A percentile compares a stretch with the other conserved stretches of the same genome.
Evolutionary conservation across 129 eudicot species (phyloP).

Genomic region (Oenanthe sinensis): DNA sequence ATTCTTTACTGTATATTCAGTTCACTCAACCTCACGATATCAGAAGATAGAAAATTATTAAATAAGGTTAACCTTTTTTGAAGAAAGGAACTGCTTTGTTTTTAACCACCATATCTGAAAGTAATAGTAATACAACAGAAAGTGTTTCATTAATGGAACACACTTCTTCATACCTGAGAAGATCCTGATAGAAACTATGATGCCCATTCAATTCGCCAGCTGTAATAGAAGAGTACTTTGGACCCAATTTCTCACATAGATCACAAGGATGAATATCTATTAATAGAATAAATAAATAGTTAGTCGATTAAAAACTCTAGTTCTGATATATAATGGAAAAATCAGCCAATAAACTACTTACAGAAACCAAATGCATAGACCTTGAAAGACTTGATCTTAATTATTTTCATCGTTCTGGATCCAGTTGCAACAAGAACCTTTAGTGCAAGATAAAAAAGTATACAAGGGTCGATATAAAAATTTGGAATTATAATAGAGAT

Average conservation of each 20-base stretch:
- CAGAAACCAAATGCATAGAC: conserved; percentile 94
- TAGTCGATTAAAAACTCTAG: neutral
- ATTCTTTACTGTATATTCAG: neutral
- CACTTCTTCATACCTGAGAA: conserved; percentile 52
- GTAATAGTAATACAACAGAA: neutral
- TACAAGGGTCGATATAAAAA: neutral
- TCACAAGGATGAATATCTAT: conserved; percentile 88
- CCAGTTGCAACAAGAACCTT: conserved; percentile 99
- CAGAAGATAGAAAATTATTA: neutral
- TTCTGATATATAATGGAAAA: neutral
- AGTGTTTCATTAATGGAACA: neutral
- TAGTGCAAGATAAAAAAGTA: conserved; percentile 12
- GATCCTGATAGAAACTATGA: conserved; percentile 56
- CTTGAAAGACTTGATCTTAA: conserved; percentile 71
- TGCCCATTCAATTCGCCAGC: conserved; percentile 43
- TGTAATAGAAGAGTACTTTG: conserved; percentile 60
- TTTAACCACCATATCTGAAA: neutral
- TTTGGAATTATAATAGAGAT: neutral
- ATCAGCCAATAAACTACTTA: conserved; percentile 36
- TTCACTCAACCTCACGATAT: neutral
- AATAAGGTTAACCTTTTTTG: neutral
- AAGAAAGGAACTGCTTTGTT: neutral
- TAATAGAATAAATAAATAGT: conserved; percentile 12
- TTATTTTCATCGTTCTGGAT: conserved; percentile 64
- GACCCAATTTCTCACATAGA: conserved; percentile 80